These are phyloP conservation scores for Colletotrichum neosansevieriae DNA, from an alignment of 2,329 filamentous ascomycete genomes.

Conservation along the genomic window DNA sequence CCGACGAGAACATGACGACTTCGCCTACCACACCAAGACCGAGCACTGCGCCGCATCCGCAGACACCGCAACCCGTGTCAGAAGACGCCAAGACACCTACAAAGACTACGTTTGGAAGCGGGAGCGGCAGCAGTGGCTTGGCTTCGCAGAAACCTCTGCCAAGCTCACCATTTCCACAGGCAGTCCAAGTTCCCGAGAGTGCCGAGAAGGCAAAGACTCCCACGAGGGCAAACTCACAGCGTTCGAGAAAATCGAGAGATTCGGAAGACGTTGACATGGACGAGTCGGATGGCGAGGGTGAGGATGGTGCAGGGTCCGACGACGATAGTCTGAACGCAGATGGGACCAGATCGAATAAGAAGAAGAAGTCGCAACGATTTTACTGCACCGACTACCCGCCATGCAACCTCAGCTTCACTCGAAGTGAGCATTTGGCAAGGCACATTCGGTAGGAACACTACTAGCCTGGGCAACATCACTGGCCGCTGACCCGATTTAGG, in stretches of 20 bases:
- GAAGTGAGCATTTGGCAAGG: constrained; percentile 93
- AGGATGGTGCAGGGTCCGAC: constrained; percentile 71
- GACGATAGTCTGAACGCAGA: constrained; percentile 74
- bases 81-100: constrained; percentile 73
- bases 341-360: constrained; percentile 81
- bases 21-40: constrained; percentile 51
- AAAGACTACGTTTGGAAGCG: constrained; percentile 62
- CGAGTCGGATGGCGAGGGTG: constrained; percentile 76
- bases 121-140: constrained; percentile 48
- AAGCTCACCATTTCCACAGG: constrained; percentile 63
- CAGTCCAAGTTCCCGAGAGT: constrained; percentile 60
- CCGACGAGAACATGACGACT: constrained; percentile 53
- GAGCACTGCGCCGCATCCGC: constrained; percentile 50
- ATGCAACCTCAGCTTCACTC: constrained; percentile 93
- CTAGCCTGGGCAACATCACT: not conserved
- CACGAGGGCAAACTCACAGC: constrained; percentile 69
- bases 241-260: constrained; percentile 70
- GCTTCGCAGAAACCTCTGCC: constrained; percentile 67
- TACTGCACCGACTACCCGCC: constrained; percentile 96
- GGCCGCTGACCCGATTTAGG: constrained; percentile 56
- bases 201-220: constrained; percentile 56
- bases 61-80: constrained; percentile 27
- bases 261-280: constrained; percentile 83
- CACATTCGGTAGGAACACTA: constrained; percentile 81
- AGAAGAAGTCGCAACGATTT: constrained; percentile 96